Evolutionary conservation across 352 stramenopile genomes (phyloP).

Genomic region (Phytophthora crassamura): DNA sequence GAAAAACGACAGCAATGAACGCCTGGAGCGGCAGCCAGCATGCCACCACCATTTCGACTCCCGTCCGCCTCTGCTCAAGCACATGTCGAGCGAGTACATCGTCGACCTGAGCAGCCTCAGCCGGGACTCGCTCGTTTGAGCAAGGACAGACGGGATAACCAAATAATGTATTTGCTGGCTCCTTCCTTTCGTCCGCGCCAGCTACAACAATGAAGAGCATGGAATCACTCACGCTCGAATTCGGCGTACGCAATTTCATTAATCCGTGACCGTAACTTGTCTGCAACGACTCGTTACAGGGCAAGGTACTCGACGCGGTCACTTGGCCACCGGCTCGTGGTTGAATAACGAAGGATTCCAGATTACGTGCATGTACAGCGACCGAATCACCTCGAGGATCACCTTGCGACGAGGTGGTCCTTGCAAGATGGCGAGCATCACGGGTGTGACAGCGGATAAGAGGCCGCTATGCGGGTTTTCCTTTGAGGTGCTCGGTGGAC

Average conservation of each 20-base stretch:
- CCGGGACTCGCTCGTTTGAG: slow-evolving; percentile 7
- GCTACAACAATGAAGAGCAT: slow-evolving; percentile 9
- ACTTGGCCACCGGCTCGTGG: too few species aligned
- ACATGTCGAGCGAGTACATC: slow-evolving; percentile 41
- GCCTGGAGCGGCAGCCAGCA: slow-evolving; percentile 36
- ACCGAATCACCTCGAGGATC: too few species aligned
- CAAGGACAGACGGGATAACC: too few species aligned
- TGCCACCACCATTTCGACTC: slow-evolving; percentile 58
- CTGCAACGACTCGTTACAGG: not conserved
- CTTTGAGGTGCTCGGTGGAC: too few species aligned
- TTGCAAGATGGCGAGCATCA: too few species aligned
- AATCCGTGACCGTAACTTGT: slow-evolving; percentile 2
- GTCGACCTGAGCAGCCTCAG: slow-evolving; percentile 33
- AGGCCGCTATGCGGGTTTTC: too few species aligned
- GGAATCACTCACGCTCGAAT: not conserved
- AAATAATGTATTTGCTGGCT: too few species aligned
- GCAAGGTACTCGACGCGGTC: too few species aligned
- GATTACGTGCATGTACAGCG: too few species aligned
- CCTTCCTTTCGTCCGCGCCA: not conserved
- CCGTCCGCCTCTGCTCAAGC: slow-evolving; percentile 37
- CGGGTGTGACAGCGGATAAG: too few species aligned
- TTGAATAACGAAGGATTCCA: too few species aligned
- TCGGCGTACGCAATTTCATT: slow-evolving; percentile 2
- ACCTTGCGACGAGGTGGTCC: too few species aligned
- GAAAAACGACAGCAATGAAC: slow-evolving; percentile 22